Percentiles rank a stretch among this genome's conserved stretches.
These are phyloP conservation scores for Podospora pseudocomata DNA, from an alignment of 495 filamentous ascomycete genomes.

Conservation along the genomic window DNA sequence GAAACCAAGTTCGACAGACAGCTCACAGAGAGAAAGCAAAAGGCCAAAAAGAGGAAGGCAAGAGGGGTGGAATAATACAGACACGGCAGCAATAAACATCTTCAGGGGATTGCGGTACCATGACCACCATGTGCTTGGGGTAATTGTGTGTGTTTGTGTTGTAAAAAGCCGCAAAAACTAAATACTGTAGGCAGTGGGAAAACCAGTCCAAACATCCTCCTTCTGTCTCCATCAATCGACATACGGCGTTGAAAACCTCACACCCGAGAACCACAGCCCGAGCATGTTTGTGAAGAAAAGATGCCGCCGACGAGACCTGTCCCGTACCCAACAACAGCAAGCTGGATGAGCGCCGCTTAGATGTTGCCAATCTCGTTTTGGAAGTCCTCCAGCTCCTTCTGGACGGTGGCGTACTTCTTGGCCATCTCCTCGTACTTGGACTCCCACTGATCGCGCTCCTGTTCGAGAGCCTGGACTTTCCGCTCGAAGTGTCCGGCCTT, in stretches of 20 bases:
- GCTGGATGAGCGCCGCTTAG: constrained; percentile 43
- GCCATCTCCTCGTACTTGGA: constrained; percentile 93
- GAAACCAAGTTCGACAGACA: constrained; percentile 77
- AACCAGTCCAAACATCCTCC: constrained; percentile 10
- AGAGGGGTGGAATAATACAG: neutral
- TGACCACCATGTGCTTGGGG: neutral
- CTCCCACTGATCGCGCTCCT: constrained; percentile 87
- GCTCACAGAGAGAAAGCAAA: constrained; percentile 62
- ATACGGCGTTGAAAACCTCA: constrained; percentile 3
- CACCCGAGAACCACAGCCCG: constrained; percentile 11
- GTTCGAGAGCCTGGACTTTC: constrained; percentile 95
- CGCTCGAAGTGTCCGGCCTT: constrained; percentile 99
- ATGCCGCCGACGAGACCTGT: constrained; percentile 10
- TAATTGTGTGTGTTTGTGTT: constrained; percentile 11
- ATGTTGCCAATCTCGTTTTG: constrained; percentile 86
- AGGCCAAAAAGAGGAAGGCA: constrained; percentile 50
- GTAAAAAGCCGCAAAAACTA: constrained; percentile 6
- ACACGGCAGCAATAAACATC: neutral
- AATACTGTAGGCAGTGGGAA: constrained; percentile 13
- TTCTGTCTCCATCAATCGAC: constrained; percentile 3
- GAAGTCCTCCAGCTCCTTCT: constrained; percentile 91
- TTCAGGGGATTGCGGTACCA: neutral
- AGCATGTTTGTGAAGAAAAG: constrained; percentile 4
- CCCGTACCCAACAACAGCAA: constrained; percentile 1
- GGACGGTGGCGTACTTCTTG: constrained; percentile 75